Conservation (phyloP, 2,329 filamentous ascomycete genomes). For the Magnaporthiopsis rhizophila region DNA sequence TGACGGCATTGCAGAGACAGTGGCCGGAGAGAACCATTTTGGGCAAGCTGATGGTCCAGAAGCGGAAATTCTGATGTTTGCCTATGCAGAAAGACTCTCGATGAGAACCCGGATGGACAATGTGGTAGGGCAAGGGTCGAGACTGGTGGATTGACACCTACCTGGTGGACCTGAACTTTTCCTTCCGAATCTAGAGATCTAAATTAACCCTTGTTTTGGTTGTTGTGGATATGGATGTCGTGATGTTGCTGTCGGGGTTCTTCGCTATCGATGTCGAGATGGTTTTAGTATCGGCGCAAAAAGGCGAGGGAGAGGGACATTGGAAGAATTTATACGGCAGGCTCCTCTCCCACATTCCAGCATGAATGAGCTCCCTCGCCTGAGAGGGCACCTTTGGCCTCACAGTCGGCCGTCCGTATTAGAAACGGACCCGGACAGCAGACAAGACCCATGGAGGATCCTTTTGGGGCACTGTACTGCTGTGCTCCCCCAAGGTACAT, state of each 20-base stretch:
- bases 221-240: not conserved
- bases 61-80: not conserved
- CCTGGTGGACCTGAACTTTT: not conserved
- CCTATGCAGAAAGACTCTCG: not conserved
- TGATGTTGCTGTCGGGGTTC: not conserved
- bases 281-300: not conserved
- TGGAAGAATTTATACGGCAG: not conserved
- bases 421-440: not conserved
- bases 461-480: not conserved
- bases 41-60: slow-evolving; percentile 11
- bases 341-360: not conserved
- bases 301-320: not conserved
- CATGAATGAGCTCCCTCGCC: not conserved
- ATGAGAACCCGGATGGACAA: not conserved
- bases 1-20: slow-evolving; percentile 64
- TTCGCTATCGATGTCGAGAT: not conserved
- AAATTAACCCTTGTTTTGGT: not conserved
- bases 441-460: not conserved
- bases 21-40: slow-evolving; percentile 60
- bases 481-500: not conserved
- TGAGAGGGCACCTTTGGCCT: not conserved
- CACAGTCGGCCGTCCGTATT: not conserved
- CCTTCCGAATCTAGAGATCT: not conserved
- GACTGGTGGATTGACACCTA: not conserved
- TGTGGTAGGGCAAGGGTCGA: not conserved